Evolutionary conservation across 495 filamentous ascomycete genomes (phyloP).

Genomic region (Pyrenopolyporus hunteri): DNA sequence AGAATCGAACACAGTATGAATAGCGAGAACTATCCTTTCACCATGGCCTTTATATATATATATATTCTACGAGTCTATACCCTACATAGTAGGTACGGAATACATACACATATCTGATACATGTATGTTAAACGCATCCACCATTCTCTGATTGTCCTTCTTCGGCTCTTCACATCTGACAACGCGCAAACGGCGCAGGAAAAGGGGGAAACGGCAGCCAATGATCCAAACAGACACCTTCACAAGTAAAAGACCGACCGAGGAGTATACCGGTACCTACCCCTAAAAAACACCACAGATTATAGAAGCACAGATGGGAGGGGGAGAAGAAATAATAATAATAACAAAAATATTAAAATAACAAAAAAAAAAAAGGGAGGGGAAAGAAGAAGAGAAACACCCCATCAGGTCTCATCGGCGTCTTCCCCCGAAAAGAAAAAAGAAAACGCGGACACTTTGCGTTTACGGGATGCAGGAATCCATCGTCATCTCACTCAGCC

Average conservation of each 20-base stretch:
- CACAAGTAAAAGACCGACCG: constrained; percentile 26
- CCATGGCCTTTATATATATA: too few relatives aligned
- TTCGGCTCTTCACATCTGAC: constrained; percentile 35
- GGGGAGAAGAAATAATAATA: not conserved
- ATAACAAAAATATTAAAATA: not conserved
- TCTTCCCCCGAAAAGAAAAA: not conserved
- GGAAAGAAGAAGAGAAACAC: not conserved
- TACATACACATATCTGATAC: too few relatives aligned
- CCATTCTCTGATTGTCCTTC: constrained; percentile 22
- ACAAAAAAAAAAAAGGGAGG: not conserved
- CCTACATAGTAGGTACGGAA: too few relatives aligned
- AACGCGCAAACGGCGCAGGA: constrained; percentile 36
- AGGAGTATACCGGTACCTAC: constrained; percentile 14
- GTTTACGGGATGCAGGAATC: constrained; percentile 35
- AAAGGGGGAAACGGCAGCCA: constrained; percentile 8
- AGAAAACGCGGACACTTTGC: constrained; percentile 23
- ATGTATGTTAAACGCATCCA: too few relatives aligned
- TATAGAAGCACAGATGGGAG: not conserved
- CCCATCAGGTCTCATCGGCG: constrained; percentile 27
- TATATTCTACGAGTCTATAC: too few relatives aligned
- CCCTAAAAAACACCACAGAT: not conserved
- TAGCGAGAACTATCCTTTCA: not conserved
- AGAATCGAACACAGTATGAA: constrained; percentile 32
- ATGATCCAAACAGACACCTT: constrained; percentile 30
- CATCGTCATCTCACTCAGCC: constrained; percentile 38